These are phyloP conservation scores for Cryphonectria radicalis DNA, from an alignment of 2,329 filamentous ascomycete genomes.

Conservation along the genomic window DNA sequence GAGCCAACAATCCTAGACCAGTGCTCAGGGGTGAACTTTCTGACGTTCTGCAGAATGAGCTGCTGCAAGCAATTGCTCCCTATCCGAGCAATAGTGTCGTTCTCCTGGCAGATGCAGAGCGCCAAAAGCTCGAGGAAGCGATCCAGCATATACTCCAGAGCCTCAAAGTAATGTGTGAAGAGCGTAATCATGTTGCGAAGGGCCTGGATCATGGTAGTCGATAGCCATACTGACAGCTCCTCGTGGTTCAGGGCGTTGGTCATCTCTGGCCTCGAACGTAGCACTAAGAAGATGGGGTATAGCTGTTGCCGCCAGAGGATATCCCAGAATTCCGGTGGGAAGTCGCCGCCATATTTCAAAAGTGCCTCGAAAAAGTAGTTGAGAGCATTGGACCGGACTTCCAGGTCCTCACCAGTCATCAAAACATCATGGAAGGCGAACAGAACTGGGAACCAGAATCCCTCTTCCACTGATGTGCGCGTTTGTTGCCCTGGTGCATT, in stretches of 20 bases:
- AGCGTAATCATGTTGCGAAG: constrained; percentile 97
- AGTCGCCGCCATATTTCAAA: constrained; percentile 86
- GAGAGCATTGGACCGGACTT: constrained; percentile 87
- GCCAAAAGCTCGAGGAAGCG: constrained; percentile 94
- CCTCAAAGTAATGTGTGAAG: constrained; percentile 98
- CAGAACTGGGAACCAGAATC: constrained; percentile 97
- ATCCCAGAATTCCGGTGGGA: constrained; percentile 96
- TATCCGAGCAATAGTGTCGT: constrained; percentile 96
- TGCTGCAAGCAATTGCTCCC: constrained; percentile 98
- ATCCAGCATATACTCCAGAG: constrained; percentile 96
- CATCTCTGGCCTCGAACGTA: constrained; percentile 96
- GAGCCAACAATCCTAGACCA: constrained; percentile 95
- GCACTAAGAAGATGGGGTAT: constrained; percentile 97
- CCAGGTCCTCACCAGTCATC: constrained; percentile 98
- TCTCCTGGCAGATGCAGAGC: constrained; percentile 97
- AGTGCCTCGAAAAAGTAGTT: constrained; percentile 97
- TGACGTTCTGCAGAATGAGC: constrained; percentile 93
- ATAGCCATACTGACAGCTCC: constrained; percentile 97
- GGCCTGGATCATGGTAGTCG: constrained; percentile 98
- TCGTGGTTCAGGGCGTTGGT: constrained; percentile 93
- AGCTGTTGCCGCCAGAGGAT: constrained; percentile 96
- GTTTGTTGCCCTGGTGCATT: constrained; percentile 61
- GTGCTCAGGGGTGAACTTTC: constrained; percentile 83
- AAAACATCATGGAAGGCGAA: constrained; percentile 99
- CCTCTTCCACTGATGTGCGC: constrained; percentile 90